Percentiles rank a stretch among this genome's conserved stretches.
Evolutionary conservation across 768 basidiomycete species (phyloP).

Genomic region (Auriscalpium orientale): DNA sequence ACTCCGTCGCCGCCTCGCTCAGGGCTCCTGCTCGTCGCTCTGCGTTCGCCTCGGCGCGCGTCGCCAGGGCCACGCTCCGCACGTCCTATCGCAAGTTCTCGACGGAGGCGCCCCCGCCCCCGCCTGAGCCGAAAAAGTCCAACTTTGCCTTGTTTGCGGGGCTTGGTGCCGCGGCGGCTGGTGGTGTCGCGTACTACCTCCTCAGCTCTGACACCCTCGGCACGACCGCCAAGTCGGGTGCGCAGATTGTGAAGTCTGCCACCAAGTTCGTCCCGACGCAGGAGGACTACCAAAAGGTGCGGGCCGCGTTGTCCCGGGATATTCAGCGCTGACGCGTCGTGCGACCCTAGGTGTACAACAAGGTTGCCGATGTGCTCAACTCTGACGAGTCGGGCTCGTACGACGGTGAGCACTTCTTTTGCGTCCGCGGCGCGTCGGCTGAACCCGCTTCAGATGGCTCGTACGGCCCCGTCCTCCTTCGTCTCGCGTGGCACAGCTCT

Average conservation of each 20-base stretch:
- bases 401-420: constrained; percentile 54
- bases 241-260: constrained; percentile 54
- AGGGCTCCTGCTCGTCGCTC: constrained; percentile 13
- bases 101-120: constrained; percentile 37
- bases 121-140: constrained; percentile 36
- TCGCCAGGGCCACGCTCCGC: constrained; percentile 21
- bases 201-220: constrained; percentile 41
- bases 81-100: constrained; percentile 51
- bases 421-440: constrained; percentile 3
- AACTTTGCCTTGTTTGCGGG: constrained; percentile 53
- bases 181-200: constrained; percentile 58
- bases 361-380: constrained; percentile 70
- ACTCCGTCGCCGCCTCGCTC: constrained; percentile 5
- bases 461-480: constrained; percentile 79
- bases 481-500: constrained; percentile 91
- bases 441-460: constrained; percentile 58
- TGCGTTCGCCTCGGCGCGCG: constrained; percentile 9
- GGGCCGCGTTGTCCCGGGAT: constrained; percentile 1
- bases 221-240: constrained; percentile 52
- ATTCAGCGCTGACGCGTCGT: neutral
- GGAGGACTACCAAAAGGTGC: constrained; percentile 85
- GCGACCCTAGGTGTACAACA: constrained; percentile 73
- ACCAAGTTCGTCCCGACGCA: constrained; percentile 68
- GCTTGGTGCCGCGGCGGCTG: constrained; percentile 49
- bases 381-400: constrained; percentile 61